A percentile compares a stretch with the other conserved stretches of the same genome.
Evolutionary conservation across 2,329 filamentous ascomycete species (phyloP).

Genomic region (Beauveria sp.): DNA sequence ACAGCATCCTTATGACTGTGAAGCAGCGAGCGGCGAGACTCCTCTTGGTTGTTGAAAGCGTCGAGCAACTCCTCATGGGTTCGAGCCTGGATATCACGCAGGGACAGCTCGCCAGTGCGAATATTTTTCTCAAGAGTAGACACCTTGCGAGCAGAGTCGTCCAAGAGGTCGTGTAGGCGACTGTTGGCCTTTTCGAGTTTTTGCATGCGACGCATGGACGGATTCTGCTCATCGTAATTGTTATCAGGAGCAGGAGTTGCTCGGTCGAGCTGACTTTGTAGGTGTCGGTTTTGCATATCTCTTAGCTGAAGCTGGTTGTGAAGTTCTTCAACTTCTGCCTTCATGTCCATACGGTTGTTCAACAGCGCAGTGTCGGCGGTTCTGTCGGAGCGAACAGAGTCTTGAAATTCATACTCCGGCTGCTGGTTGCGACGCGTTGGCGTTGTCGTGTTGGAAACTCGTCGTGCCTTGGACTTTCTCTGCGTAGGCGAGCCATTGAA

Average conservation of each 20-base stretch:
- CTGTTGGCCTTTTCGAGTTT: slow-evolving; percentile 90
- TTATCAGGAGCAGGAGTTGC: slow-evolving; percentile 54
- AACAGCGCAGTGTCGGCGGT: slow-evolving; percentile 75
- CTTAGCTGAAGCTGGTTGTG: slow-evolving; percentile 91
- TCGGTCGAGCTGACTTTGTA: slow-evolving; percentile 79
- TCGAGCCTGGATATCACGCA: slow-evolving; percentile 85
- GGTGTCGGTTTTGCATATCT: slow-evolving; percentile 90
- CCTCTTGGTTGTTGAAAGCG: slow-evolving; percentile 85
- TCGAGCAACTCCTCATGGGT: slow-evolving; percentile 93
- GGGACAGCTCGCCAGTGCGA: slow-evolving; percentile 75
- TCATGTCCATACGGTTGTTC: slow-evolving; percentile 85
- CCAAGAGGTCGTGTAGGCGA: slow-evolving; percentile 85
- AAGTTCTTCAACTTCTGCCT: slow-evolving; percentile 81
- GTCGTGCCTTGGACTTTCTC: slow-evolving; percentile 46
- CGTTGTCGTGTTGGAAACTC: slow-evolving; percentile 68
- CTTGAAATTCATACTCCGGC: slow-evolving; percentile 53
- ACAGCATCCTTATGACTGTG: slow-evolving; percentile 81
- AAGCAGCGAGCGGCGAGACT: slow-evolving; percentile 72
- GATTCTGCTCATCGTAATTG: slow-evolving; percentile 66
- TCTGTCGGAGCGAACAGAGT: slow-evolving; percentile 76
- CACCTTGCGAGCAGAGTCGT: slow-evolving; percentile 88
- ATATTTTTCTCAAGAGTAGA: slow-evolving; percentile 83
- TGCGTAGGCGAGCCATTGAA: slow-evolving; percentile 69
- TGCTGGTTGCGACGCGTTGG: slow-evolving; percentile 58
- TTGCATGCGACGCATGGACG: slow-evolving; percentile 72